These are phyloP conservation scores for Podospora appendiculata DNA, from an alignment of 495 filamentous ascomycete species.

Conservation along the genomic window DNA sequence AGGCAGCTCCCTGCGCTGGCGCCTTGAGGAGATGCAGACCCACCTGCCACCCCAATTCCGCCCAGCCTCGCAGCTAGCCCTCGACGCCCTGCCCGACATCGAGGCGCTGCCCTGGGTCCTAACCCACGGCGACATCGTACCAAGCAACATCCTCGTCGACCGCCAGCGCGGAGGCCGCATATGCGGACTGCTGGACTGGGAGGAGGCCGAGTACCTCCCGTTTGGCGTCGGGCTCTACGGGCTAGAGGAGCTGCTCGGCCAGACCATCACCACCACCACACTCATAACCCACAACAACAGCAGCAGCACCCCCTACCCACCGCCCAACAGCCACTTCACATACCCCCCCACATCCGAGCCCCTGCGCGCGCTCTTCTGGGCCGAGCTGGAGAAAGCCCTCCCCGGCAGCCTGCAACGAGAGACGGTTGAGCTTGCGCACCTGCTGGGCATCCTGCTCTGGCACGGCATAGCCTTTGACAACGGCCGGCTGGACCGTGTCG, in stretches of 20 bases:
- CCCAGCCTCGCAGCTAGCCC: conserved; percentile 17
- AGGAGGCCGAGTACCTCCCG: conserved; percentile 49
- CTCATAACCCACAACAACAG: background rate
- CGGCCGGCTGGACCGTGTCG: conserved; percentile 1
- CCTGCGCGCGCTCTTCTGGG: conserved; percentile 43
- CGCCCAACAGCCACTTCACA: conserved; percentile 16
- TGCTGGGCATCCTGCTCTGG: conserved; percentile 50
- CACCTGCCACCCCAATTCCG: conserved; percentile 32
- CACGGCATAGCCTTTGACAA: conserved; percentile 54
- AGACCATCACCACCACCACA: conserved; percentile 3
- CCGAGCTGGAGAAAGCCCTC: conserved; percentile 24
- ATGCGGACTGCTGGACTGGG: conserved; percentile 52
- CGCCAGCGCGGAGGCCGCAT: background rate
- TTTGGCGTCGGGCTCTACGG: conserved; percentile 51
- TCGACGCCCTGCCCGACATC: conserved; percentile 26
- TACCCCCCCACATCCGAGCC: conserved; percentile 33
- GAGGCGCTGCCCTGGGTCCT: conserved; percentile 39
- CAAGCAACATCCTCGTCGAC: conserved; percentile 42
- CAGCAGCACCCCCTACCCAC: conserved; percentile 9
- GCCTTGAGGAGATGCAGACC: conserved; percentile 27
- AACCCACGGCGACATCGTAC: conserved; percentile 49
- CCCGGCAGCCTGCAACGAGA: conserved; percentile 13
- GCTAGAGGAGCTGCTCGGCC: conserved; percentile 46
- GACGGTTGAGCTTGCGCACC: conserved; percentile 33
- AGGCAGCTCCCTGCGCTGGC: conserved; percentile 26